Evolutionary conservation across 768 basidiomycete species (phyloP).

Genomic region (Saitozyma sp.): DNA sequence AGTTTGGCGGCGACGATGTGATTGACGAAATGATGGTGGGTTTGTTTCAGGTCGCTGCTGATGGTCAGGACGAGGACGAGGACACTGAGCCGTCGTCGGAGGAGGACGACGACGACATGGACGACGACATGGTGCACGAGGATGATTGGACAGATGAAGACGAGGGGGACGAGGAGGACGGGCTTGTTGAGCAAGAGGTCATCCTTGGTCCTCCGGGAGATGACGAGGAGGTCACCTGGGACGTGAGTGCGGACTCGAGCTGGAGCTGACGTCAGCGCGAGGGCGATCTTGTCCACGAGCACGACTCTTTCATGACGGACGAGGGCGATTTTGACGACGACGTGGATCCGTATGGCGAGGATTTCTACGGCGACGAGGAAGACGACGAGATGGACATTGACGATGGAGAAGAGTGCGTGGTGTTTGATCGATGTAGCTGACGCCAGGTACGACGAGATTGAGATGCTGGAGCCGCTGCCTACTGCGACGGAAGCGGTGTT

Average conservation of each 20-base stretch:
- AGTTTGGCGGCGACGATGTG: constrained; percentile 24
- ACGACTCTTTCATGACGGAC: neutral
- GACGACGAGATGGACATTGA: constrained; percentile 47
- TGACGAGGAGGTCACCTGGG: constrained; percentile 54
- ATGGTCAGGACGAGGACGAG: constrained; percentile 36
- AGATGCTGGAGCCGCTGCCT: constrained; percentile 19
- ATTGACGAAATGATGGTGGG: constrained; percentile 38
- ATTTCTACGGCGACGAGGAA: constrained; percentile 15
- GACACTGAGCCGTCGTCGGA: constrained; percentile 37
- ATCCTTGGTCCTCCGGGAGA: constrained; percentile 36
- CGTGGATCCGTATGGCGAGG: neutral
- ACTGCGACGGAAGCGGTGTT: neutral
- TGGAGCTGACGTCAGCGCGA: constrained; percentile 4
- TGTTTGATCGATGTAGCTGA: constrained; percentile 53
- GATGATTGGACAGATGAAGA: constrained; percentile 40
- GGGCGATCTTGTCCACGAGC: neutral
- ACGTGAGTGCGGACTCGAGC: neutral
- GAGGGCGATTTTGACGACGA: constrained; percentile 5
- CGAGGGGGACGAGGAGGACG: constrained; percentile 24
- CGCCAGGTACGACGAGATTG: constrained; percentile 28
- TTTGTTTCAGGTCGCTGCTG: neutral
- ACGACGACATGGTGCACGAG: constrained; percentile 40
- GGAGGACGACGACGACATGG: constrained; percentile 54
- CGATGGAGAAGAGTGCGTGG: constrained; percentile 15
- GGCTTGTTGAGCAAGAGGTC: constrained; percentile 7